Base-by-base conservation (phyloP, 345 rosid genomes). In the Populus tremula region DNA sequence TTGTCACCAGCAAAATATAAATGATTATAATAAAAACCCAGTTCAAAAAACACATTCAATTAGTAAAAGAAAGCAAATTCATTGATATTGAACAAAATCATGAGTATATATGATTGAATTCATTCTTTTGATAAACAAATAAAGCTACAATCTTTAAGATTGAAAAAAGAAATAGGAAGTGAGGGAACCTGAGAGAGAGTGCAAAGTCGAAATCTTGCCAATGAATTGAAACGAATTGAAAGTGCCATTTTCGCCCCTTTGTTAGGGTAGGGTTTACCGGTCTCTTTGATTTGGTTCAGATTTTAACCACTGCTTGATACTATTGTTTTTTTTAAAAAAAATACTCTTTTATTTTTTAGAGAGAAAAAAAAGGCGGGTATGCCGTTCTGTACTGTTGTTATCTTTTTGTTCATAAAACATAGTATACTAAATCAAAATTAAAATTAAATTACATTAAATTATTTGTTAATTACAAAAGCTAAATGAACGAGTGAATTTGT, bases 121-220 rank as follows among this genome's bases (percentile, higher is more conserved):
- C 16, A 47, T 14, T 47, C 16, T 54, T 7, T 12, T 54, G 13
- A 21, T 1, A 21, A 14, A 41, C 25, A 68, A 47, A 39, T 69
- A 0, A 69, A 21, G n/a, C 38, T 65, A 31, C 39, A 54, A 71
- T 23, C 43, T 53, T 20, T 31, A 49, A 36, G 54, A 72, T 21
- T 5, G 72, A 69, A 69, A 50, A 14, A 23, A 56, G 29, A 54
- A 11, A 67, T 0, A 21, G 11, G 25, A 53, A 35, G 25, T 13
- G 50, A 21, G 61, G 71, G 27, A 7, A 68, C 75, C 75, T 74
- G 70, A 20, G 65, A 64, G 49, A 41, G 27, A 56, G 43, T 61
- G 39, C 38, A 71, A 8, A 66, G 67, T 68, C 73, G 78, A 79
- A 67, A 79, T 13, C 74, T 69, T 67, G 43, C 35, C 6, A 39